Conservation (phyloP, 805 yeast genomes). For the Schwanniomyces occidentalis region DNA sequence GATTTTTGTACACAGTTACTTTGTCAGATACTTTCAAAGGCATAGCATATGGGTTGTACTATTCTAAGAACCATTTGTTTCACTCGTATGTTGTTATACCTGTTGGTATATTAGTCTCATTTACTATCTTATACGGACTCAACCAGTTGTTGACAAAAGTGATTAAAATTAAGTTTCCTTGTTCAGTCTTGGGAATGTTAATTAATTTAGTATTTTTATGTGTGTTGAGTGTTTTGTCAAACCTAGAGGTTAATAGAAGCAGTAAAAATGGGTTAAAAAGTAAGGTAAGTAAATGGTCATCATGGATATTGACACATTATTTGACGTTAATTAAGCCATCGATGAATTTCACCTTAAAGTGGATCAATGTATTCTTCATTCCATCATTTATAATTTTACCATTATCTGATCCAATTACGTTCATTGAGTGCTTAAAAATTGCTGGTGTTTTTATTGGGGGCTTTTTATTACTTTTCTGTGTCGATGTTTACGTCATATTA, state of each 20-base stretch:
- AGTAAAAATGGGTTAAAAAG: conserved; percentile 5
- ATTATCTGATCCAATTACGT: conserved; percentile 61
- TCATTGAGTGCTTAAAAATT: conserved; percentile 68
- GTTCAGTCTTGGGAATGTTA: conserved; percentile 72
- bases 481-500: conserved; percentile 41
- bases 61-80: conserved; percentile 34
- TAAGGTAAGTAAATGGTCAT: conserved; percentile 11
- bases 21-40: conserved; percentile 14
- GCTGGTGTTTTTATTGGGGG: conserved; percentile 75
- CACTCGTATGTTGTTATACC: conserved; percentile 50
- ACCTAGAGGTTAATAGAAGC: conserved; percentile 2
- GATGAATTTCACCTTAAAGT: conserved; percentile 64
- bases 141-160: conserved; percentile 47
- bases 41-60: conserved; percentile 30
- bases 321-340: conserved; percentile 53
- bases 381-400: conserved; percentile 77
- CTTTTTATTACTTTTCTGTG: conserved; percentile 49
- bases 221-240: conserved; percentile 27
- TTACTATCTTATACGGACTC: conserved; percentile 53
- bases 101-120: conserved; percentile 45
- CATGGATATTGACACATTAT: conserved; percentile 29
- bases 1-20: conserved; percentile 2
- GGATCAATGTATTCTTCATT: conserved; percentile 79
- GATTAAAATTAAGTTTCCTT: conserved; percentile 56
- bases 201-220: conserved; percentile 51